phyloP scores from a whole-genome alignment of 805 yeast species.

The Yamadazyma phyllophila region DNA sequence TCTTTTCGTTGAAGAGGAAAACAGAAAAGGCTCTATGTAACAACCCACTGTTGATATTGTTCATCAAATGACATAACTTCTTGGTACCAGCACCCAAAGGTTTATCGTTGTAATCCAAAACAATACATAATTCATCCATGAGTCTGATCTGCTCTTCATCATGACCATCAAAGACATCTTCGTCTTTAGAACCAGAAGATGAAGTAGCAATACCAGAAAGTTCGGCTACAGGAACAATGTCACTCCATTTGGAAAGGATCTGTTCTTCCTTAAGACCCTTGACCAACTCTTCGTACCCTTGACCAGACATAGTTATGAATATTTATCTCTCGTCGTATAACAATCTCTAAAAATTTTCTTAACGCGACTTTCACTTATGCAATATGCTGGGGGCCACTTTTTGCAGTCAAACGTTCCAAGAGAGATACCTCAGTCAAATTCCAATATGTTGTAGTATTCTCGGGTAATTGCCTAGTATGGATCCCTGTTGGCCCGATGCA shows the following conservation, averaged over 20 bases:
- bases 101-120: slow-evolving; percentile 78
- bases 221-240: slow-evolving; percentile 59
- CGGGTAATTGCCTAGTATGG: neutral
- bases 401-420: neutral
- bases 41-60: slow-evolving; percentile 79
- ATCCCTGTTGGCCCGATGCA: no score
- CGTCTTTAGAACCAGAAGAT: slow-evolving; percentile 35
- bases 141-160: slow-evolving; percentile 91
- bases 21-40: slow-evolving; percentile 96
- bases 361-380: slow-evolving; percentile 1
- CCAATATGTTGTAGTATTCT: neutral
- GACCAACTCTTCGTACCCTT: slow-evolving; percentile 41
- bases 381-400: slow-evolving; percentile 35
- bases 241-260: slow-evolving; percentile 60
- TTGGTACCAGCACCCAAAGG: slow-evolving; percentile 95
- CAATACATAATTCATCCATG: slow-evolving; percentile 97
- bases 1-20: slow-evolving; percentile 79
- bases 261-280: slow-evolving; percentile 46
- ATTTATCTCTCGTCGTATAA: neutral
- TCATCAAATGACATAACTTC: slow-evolving; percentile 85
- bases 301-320: neutral
- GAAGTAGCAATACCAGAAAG: slow-evolving; percentile 56
- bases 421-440: neutral
- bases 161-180: slow-evolving; percentile 72
- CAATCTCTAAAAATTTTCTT: neutral